Evolutionary conservation across 805 yeast species (phyloP), one percentile per base, ranked within the genome.

Genomic region (Cyberlindnera subsufficiens): DNA sequence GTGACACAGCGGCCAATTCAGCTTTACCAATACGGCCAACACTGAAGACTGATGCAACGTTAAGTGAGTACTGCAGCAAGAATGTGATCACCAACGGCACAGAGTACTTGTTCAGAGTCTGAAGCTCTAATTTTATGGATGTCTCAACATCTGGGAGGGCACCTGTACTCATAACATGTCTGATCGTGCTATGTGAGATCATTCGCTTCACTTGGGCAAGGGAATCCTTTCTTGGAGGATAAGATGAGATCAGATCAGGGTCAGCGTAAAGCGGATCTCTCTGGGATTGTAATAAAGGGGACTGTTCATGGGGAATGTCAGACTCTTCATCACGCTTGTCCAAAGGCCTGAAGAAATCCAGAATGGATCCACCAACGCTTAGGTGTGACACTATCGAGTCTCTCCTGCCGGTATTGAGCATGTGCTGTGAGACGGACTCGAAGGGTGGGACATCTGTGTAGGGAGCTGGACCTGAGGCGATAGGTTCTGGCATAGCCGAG

Each of bases 41-140:
- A 3, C 85, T 78, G 58, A 85, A 83, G 30, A 84, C 85, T 1
- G 87, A 80, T 14, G 89, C 87, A 39, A 85, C 81, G 4, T 87
- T 80, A 38, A 84, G 66, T 0, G 89, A 82, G 58, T 82, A 80
- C 57, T 84, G 89, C 45, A 84, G 62, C 22, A 84, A 57, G 52
- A 84, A 84, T 0, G 91, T 83, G 39, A 80, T 64, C 16, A 82
- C 69, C 52, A 84, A 62, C 0, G 91, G 91, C 27, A 78, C 51
- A 0, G 87, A 78, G 65, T 64, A 76, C 56, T 44, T 65, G 3
- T 57, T 43, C 29, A 68, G 45, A 3, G 60, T 73, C 42, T 61
- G 69, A 32, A 69, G 64, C 33, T 76, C 80, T 40, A 73, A 68
- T 50, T 69, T 71, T 4, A 42, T 16, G 3, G 52, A 18, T 2